Evolutionary conservation across 1,284 basidiomycete species (phyloP), one percentile per base, ranked within the genome.

Genomic region (Sporisorium graminicola): DNA sequence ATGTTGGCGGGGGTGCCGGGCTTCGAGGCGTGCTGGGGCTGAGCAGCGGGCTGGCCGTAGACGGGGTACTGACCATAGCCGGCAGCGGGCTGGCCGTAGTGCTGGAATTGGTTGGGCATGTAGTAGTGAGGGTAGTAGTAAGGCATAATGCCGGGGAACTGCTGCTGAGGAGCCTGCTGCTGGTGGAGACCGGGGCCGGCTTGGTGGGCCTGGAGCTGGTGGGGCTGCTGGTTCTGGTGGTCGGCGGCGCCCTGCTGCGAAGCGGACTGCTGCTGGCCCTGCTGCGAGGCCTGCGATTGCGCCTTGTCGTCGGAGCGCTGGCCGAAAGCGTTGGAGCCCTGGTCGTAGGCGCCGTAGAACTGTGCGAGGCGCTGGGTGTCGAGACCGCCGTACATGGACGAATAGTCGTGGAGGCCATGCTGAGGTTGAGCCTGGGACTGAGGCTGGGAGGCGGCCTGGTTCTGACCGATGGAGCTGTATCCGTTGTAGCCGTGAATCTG

Each of bases 71-170:
- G 83, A 31, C 82, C 83, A 67, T 85, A 85, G 51, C 81, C 83
- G 16, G 76, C 80, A 9, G 77, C 72, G 16, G 83, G 84, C 72
- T 84, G 83, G 24, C 64, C 82, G 69, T 83, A 85, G 71, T 84
- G 84, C 73, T 84, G 83, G 82, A 85, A 85, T 69, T 85, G 84
- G 78, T 81, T 82, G 33, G 82, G 83, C 75, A 84, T 77, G 76
- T 85, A 85, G 82, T 85, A 85, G 58, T 82, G 82, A 13, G 83
- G 82, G 71, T 85, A 85, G 81, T 85, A 85, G 75, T 83, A 83
- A 20, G 84, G 84, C 81, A 84, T 82, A 66, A 85, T 75, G 58
- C 82, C 81, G 9, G 82, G 80, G 80, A 77, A 85, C 42, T 77
- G 80, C 78, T 83, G 82, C 56, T 73, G 73, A 37, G 77, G 79